Evolutionary conservation across 306 rosid species (phyloP).

Genomic region (Citrullus colocynthis): DNA sequence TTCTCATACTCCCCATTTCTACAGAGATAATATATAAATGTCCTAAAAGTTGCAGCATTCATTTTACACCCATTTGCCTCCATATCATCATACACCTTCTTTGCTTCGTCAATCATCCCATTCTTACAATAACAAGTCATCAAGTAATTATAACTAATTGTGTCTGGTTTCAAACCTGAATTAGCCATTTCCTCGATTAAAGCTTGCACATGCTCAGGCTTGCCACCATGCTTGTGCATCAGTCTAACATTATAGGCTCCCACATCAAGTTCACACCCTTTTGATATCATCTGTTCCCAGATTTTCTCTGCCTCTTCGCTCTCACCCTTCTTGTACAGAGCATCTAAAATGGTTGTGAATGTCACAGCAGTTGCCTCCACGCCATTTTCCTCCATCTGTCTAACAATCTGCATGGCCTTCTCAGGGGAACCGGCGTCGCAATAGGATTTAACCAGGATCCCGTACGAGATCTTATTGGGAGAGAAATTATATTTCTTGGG

Average conservation of each 20-base stretch:
- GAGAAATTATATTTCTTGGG: constrained; percentile 26
- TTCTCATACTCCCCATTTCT: constrained; percentile 27
- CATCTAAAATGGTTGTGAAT: constrained; percentile 33
- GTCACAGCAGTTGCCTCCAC: constrained; percentile 37
- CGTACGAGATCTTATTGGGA: constrained; percentile 43
- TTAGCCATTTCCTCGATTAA: constrained; percentile 42
- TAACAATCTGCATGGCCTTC: constrained; percentile 24
- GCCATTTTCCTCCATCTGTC: constrained; percentile 31
- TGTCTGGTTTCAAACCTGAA: constrained; percentile 43
- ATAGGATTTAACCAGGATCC: constrained; percentile 38
- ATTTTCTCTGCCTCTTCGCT: constrained; percentile 40
- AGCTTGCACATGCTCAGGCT: constrained; percentile 32
- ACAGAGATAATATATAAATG: constrained; percentile 35
- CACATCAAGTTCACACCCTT: constrained; percentile 35
- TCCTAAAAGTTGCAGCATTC: constrained; percentile 47
- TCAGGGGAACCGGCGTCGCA: constrained; percentile 29
- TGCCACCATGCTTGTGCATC: constrained; percentile 29
- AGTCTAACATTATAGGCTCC: constrained; percentile 42
- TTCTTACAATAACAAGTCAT: constrained; percentile 38
- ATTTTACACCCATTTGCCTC: constrained; percentile 29
- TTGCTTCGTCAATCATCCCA: constrained; percentile 48
- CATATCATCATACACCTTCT: constrained; percentile 36
- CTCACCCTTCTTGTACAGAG: constrained; percentile 37
- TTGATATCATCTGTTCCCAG: constrained; percentile 43
- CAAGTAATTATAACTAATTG: constrained; percentile 41